A percentile compares a stretch with the other conserved stretches of the same genome.
phyloP scores from a whole-genome alignment of 176 grass and related monocot genomes.

The maize (Zea mays) region Zm-B73-REFERENCE-NAM-5.0 NC_050105.1:133261501-133262000 shows the following conservation, averaged over 20 bases:
- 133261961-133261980: not conserved
- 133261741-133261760: slow-evolving; percentile 24
- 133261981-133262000: not conserved
- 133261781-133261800: slow-evolving; percentile 4
- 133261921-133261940: slow-evolving; percentile 30
- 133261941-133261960: not conserved
- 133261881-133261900: not conserved
- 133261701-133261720: not conserved
- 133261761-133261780: slow-evolving; percentile 20
- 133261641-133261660: not conserved
- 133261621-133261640: not conserved
- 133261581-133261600: not conserved
- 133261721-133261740: slow-evolving; percentile 7
- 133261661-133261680: not conserved
- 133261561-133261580: not conserved
- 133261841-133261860: slow-evolving; percentile 6
- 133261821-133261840: not conserved
- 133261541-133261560: not conserved
- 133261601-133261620: not conserved
- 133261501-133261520: not conserved
- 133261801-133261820: not conserved
- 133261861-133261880: not conserved
- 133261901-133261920: not conserved
- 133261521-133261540: not conserved
- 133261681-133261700: slow-evolving; percentile 13